Conservation (phyloP, 1,139 yeast species). For the Eremothecium gossypii region DNA sequence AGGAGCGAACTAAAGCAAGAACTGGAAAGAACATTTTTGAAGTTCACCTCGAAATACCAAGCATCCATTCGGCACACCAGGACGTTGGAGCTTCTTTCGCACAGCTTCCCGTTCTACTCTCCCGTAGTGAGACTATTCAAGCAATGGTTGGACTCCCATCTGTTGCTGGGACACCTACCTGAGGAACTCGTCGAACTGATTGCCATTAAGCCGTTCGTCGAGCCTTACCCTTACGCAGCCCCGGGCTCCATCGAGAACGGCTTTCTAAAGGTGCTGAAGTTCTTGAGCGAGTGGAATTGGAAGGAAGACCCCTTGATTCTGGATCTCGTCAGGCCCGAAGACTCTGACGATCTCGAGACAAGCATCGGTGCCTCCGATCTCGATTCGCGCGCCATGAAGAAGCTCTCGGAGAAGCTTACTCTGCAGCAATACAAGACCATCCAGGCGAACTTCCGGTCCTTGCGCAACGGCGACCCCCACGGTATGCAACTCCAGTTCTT, state of each 20-base stretch:
- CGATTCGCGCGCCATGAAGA: constrained; percentile 25
- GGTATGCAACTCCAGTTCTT: constrained; percentile 73
- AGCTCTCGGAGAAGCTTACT: constrained; percentile 54
- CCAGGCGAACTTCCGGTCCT: constrained; percentile 51
- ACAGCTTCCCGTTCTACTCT: constrained; percentile 65
- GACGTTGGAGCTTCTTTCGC: constrained; percentile 59
- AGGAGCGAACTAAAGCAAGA: constrained; percentile 48
- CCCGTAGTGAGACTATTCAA: constrained; percentile 79
- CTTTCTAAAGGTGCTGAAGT: constrained; percentile 62
- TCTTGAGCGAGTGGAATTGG: constrained; percentile 89
- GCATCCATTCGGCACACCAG: constrained; percentile 78
- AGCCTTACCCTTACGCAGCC: constrained; percentile 69
- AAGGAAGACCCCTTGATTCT: constrained; percentile 72
- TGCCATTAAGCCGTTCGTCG: constrained; percentile 77
- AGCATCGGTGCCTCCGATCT: constrained; percentile 31
- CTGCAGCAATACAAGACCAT: constrained; percentile 54
- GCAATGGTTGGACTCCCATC: constrained; percentile 73
- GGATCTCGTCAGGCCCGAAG: constrained; percentile 51
- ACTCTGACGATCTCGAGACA: constrained; percentile 30
- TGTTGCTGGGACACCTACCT: constrained; percentile 56
- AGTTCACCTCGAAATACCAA: constrained; percentile 57
- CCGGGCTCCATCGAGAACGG: constrained; percentile 80
- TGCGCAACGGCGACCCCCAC: constrained; percentile 71
- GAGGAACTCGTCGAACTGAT: constrained; percentile 78
- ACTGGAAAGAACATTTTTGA: constrained; percentile 53